Percentiles rank a stretch among this genome's conserved stretches.
Evolutionary conservation across 2,329 filamentous ascomycete genomes (phyloP).

Genomic region (Chaetomiaceae sp.): DNA sequence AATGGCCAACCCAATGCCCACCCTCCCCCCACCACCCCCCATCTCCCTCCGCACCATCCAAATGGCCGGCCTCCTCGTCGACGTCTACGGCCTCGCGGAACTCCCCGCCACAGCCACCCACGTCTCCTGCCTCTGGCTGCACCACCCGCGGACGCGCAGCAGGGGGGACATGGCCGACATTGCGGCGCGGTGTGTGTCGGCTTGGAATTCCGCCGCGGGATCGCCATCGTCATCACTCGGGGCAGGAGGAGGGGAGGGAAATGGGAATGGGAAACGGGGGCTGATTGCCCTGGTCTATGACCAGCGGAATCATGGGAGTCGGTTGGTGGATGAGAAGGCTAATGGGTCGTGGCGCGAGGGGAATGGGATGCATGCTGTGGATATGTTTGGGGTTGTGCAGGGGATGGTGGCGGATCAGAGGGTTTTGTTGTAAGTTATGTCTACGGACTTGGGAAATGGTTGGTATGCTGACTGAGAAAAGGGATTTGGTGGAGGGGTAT

Average conservation of each 20-base stretch:
- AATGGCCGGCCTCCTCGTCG: constrained; percentile 73
- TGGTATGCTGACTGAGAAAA: constrained; percentile 2
- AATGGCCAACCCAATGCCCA: constrained; percentile 16
- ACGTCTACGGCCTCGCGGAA: constrained; percentile 77
- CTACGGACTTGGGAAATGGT: not conserved
- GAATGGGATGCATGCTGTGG: constrained; percentile 77
- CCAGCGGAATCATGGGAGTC: constrained; percentile 84
- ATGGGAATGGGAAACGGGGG: constrained; percentile 40
- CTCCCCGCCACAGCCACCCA: constrained; percentile 49
- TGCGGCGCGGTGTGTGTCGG: constrained; percentile 62
- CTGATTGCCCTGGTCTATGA: constrained; percentile 84
- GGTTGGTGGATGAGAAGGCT: constrained; percentile 60
- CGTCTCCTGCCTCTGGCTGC: constrained; percentile 82
- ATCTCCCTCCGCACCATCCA: constrained; percentile 64
- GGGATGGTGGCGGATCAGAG: constrained; percentile 71
- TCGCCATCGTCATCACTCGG: not conserved
- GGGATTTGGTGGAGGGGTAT: constrained; percentile 69
- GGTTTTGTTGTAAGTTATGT: constrained; percentile 54
- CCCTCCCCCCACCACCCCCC: constrained; percentile 36
- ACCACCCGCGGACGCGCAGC: constrained; percentile 71
- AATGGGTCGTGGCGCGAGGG: constrained; percentile 78
- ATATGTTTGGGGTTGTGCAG: constrained; percentile 81
- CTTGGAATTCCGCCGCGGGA: constrained; percentile 51
- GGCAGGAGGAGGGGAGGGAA: constrained; percentile 12
- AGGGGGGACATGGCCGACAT: constrained; percentile 72